phyloP scores from a whole-genome alignment of 306 rosid species.

The Senna tora region DNA sequence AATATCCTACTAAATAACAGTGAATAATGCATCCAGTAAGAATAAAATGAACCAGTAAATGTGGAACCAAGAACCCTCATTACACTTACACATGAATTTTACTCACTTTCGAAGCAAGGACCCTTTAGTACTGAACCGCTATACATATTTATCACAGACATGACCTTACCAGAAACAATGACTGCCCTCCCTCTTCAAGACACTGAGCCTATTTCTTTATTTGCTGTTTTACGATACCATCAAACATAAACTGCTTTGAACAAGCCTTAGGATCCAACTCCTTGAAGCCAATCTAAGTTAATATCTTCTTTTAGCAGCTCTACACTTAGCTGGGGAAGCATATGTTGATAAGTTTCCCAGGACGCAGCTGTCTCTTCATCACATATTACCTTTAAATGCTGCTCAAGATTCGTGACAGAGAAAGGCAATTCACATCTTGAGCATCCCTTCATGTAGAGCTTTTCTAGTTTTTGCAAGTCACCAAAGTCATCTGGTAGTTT shows the following conservation, averaged over 20 bases:
- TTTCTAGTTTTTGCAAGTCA: conserved; percentile 30
- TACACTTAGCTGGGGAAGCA: conserved; percentile 32
- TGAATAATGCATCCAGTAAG: background rate
- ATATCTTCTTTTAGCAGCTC: conserved; percentile 20
- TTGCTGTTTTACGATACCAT: background rate
- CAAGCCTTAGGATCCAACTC: conserved; percentile 2
- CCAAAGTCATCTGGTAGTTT: conserved; percentile 40
- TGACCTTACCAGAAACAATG: background rate
- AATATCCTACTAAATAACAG: background rate
- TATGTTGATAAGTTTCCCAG: conserved; percentile 32
- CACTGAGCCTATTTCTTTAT: background rate
- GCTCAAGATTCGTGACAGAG: conserved; percentile 6
- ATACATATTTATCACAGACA: background rate
- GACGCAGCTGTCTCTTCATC: conserved; percentile 44
- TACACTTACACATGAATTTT: background rate
- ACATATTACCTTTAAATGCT: conserved; percentile 19
- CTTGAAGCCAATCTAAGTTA: conserved; percentile 40
- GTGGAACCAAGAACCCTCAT: background rate
- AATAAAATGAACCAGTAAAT: background rate
- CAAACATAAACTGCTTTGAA: background rate
- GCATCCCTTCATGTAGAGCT: conserved; percentile 37
- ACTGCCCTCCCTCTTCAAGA: background rate
- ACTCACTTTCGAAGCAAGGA: background rate
- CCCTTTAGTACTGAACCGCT: background rate
- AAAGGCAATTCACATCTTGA: conserved; percentile 33